Base-by-base conservation (phyloP, 2,329 filamentous ascomycete genomes). In the Nemania sp. region DNA sequence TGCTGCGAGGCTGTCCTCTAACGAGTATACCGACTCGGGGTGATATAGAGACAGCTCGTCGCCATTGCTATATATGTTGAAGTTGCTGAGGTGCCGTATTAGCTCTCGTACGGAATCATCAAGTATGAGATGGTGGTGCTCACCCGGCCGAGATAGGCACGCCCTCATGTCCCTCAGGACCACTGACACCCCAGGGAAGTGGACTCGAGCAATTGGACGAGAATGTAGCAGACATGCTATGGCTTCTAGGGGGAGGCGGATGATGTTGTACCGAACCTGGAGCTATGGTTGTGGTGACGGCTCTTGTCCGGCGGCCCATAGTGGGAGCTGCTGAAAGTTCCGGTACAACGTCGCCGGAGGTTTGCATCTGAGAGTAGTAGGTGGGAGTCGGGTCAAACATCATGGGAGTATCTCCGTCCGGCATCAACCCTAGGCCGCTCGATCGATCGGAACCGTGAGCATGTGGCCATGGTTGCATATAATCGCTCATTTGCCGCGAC, bases 211-310 rank as follows among this genome's bases (percentile, higher is more conserved):
- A 67, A 52, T 59, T 66, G 6, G 72, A 68, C 17, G 68, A 60
- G 50, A 68, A 72, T 6, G 70, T 63, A 3, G 68, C 66, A 3
- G 69, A 69, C 51, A 72, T 72, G 65, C 72, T 73, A 54, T 70
- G 71, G 45, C 69, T 73, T 12, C 71, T 66, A 20, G 48, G 54
- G 11, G 51, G 56, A 17, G n/a, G n/a, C n/a, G 62, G 17, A 9
- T 67, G 64, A 35, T 68, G 67, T 39, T 67, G 66, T 43, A 67
- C 58, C 25, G 67, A 57, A 13, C 64, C 32, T 4, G 66, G 66
- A 21, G 65, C 46, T 37, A 71, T 56, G 48, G 59, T 62, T 48
- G 66, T 54, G 11, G 71, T 72, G 17, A 71, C 59, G 18, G 71
- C 69, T 12, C 71, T 66, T 34, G 67, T 34, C 43, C 71, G 63